Evolutionary conservation across 2,329 filamentous ascomycete genomes (phyloP).

Genomic region (Blastomyces silverae): DNA sequence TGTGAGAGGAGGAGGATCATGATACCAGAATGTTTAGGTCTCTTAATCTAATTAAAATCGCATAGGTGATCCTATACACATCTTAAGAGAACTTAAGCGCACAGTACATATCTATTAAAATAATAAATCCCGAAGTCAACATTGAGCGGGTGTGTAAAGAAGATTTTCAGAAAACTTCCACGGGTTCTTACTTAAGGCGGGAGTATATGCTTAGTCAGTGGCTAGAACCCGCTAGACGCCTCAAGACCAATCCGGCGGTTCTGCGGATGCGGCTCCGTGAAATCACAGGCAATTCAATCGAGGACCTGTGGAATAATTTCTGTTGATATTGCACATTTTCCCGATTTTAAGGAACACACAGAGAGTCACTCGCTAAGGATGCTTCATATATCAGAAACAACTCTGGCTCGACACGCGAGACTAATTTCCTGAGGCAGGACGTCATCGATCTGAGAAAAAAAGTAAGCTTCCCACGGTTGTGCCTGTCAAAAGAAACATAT

Average conservation of each 20-base stretch:
- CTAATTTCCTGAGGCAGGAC: conserved; percentile 7
- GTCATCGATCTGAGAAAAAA: background rate
- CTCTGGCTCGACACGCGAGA: background rate
- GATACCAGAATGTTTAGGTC: no score
- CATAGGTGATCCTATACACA: no score
- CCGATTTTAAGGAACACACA: background rate
- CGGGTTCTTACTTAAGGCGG: no score
- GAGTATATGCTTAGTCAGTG: background rate
- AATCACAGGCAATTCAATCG: background rate
- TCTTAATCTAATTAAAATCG: no score
- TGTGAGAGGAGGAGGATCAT: no score
- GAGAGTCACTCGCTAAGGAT: background rate
- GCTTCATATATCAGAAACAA: background rate
- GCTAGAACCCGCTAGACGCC: background rate
- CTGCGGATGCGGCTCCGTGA: background rate
- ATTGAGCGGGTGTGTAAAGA: no score
- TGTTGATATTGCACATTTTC: background rate
- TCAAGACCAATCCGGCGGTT: no score
- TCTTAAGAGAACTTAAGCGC: no score
- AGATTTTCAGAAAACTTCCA: no score
- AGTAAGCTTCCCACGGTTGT: no score
- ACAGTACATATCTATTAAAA: no score
- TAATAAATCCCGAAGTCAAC: no score
- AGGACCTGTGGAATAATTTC: background rate
- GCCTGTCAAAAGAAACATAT: background rate